Base-by-base conservation (phyloP, 306 rosid species). In the Crotalaria pallida region DNA sequence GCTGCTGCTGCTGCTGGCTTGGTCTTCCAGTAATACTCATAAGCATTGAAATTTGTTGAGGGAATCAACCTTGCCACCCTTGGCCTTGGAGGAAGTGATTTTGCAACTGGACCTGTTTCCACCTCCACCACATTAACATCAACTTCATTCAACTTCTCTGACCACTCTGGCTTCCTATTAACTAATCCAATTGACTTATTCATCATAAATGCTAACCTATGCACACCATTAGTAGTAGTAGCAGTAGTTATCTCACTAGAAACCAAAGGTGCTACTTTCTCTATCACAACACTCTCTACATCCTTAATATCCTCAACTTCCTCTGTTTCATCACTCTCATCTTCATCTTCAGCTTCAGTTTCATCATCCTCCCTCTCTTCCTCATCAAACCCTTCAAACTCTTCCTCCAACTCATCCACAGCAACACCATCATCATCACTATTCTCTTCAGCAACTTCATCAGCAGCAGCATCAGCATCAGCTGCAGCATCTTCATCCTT, bases 21-120 rank as follows among this genome's bases (percentile, higher is more conserved):
- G 65, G 87, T 9, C 47, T 81, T 79, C 97, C 97, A 91, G 53
- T 83, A 87, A 81, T 83, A 84, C 17, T 88, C 95, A 68, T 85
- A 88, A 5, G 82, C 72, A 77, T 94, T 91, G 52, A 90, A 34
- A 73, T 94, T 89, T 9, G 80, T 24, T 71, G 86, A 77, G 2
- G 82, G 86, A 50, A 73, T 68, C 69, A 77, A 52, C 60, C 88
- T 69, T 15, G 83, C 67, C 47, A 67, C 77, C 65, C 80, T 73
- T 1, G 87, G 88, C 64, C 84, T 78, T 0, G 91, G 83, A 3
- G 96, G 96, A 3, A 93, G 92, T 19, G 94, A 84, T 55, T 83
- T 75, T 74, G 88, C 83, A 4, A 79, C 17, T 70, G 79, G 49
- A 43, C 64, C 65, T 47, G 66, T 16, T 26, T 75, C 50, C 34